Base-by-base conservation (phyloP, 805 yeast genomes). In the Wickerhamiella qilinensis region DNA sequence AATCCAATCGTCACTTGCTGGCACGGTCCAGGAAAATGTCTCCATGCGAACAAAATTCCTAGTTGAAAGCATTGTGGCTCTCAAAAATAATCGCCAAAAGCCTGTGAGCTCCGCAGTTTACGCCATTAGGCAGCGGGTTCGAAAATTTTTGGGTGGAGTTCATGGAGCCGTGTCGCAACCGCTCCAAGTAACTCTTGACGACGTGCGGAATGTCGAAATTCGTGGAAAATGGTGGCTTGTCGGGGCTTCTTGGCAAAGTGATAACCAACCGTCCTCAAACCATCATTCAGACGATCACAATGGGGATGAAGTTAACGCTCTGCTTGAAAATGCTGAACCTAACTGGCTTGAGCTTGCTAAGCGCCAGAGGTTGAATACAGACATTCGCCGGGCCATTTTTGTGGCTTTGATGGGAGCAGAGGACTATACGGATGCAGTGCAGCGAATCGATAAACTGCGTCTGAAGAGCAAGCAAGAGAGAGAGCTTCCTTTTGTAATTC, bases 211-310 rank as follows among this genome's bases (percentile, higher is more conserved):
- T 43, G 68, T 83, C 19, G 81, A 77, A 12, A 71, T 77, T 1
- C 73, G 75, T 46, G 99, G 99, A 41, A 91, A 88, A 58, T 91
- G 99, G 99, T 91, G 99, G 99, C 65, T 91, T 24, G 88, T 91
- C 22, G 99, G 99, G 36, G 82, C 97, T 1, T 94, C 98, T 0
- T 91, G 96, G 95, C 82, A 75, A 51, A 95, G 94, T 2, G 60
- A 64, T 39, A 65, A 59, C 33, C n/a, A 33, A 6, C 25, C 25
- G 6, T 32, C 34, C 3, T 27, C 37, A 6, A 25, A 36, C 2
- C 30, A 20, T 31, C 48, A 6, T 54, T 55, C 2, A 37, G 17
- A 4, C 20, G 53, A 48, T 18, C 47, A 15, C 3, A 68, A 68
- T 37, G 53, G 62, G 3, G 58, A 57, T 3, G 66, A 68, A 2